phyloP scores from a whole-genome alignment of 139 green algal genomes.

The Axilococcus clingmanii region DNA sequence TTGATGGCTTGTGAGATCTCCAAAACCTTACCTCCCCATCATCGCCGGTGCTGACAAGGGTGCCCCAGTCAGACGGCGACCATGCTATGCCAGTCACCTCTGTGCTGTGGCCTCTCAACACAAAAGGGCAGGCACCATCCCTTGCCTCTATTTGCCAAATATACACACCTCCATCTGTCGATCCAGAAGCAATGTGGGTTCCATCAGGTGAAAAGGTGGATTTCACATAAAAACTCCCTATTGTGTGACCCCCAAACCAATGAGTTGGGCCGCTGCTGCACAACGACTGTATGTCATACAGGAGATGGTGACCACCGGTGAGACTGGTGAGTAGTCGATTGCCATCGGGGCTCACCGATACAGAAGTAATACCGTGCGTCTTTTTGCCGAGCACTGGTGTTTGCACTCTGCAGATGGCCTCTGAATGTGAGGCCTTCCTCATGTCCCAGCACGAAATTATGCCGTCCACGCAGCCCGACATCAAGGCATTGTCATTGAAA shows the following conservation, averaged over 20 bases:
- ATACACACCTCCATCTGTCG: constrained; percentile 40
- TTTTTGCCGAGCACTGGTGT: not conserved
- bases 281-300: constrained; percentile 32
- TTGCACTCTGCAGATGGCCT: no score
- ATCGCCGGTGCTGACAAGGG: constrained; percentile 51
- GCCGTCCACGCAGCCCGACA: constrained; percentile 45
- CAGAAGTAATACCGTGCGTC: constrained; percentile 33
- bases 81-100: constrained; percentile 70
- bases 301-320: constrained; percentile 32
- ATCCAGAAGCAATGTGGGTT: constrained; percentile 46
- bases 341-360: constrained; percentile 35
- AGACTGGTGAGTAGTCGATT: constrained; percentile 30
- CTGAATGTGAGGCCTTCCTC: constrained; percentile 11
- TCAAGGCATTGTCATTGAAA: constrained; percentile 36
- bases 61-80: constrained; percentile 43
- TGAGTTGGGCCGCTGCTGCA: constrained; percentile 12
- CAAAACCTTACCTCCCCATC: constrained; percentile 53
- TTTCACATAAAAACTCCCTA: constrained; percentile 65
- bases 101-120: constrained; percentile 43
- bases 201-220: constrained; percentile 49
- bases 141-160: constrained; percentile 55
- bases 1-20: no score
- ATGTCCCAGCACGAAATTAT: constrained; percentile 66
- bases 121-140: constrained; percentile 14
- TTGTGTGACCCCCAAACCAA: constrained; percentile 39